phyloP scores from a whole-genome alignment of 2,329 filamentous ascomycete species.

The Parascedosporium putredinis region DNA sequence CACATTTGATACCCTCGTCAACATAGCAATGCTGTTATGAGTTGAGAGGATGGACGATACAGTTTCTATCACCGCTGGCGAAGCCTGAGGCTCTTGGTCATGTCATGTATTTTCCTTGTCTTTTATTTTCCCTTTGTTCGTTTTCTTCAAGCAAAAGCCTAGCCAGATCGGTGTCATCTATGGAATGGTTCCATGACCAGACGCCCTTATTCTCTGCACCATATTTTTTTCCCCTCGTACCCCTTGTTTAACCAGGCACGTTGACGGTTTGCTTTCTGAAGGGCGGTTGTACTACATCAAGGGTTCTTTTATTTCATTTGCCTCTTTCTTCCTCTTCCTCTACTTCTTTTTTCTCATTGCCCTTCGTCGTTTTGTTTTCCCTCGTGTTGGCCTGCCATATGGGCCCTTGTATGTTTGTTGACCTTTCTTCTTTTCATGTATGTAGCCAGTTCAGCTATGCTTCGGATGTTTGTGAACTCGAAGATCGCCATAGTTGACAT shows the following conservation, averaged over 20 bases:
- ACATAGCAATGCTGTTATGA: neutral
- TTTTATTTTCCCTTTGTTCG: neutral
- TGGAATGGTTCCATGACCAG: neutral
- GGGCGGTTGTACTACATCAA: neutral
- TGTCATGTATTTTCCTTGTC: neutral
- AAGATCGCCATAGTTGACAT: neutral
- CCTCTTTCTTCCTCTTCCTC: constrained; percentile 2
- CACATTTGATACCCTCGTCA: neutral
- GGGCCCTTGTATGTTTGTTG: neutral
- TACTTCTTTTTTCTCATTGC: neutral
- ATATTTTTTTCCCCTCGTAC: neutral
- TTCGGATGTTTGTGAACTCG: neutral
- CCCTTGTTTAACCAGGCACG: neutral
- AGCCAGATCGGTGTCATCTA: constrained; percentile 3
- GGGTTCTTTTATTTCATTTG: neutral
- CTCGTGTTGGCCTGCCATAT: no score
- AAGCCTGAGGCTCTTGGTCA: neutral
- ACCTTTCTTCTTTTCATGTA: neutral
- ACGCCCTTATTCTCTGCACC: neutral
- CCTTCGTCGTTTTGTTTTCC: neutral
- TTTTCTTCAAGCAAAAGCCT: constrained; percentile 1
- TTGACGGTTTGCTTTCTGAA: neutral
- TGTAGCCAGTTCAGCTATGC: neutral
- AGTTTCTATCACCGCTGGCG: neutral
- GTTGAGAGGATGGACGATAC: neutral